Base-by-base conservation (phyloP, 2,329 filamentous ascomycete species). In the Phaeosphaeriaceae sp. region DNA sequence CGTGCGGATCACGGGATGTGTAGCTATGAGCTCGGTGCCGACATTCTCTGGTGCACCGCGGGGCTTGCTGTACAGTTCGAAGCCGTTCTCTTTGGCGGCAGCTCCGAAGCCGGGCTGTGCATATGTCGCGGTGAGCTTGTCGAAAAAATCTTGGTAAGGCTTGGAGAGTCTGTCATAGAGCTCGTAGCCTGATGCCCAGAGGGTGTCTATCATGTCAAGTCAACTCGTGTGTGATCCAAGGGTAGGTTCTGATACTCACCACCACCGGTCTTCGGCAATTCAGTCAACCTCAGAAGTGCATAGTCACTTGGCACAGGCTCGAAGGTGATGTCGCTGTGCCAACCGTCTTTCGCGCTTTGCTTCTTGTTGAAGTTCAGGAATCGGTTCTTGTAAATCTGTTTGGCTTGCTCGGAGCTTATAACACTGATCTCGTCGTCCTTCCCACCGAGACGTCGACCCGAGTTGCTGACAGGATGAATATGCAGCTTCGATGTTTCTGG, bases 1-100 rank as follows among this genome's bases (percentile, higher is more conserved):
- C 1, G 86, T 89, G 17, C 86, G 81, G 6, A 88, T 79, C 0
- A 88, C 81, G 0, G 86, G 86, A 63, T 89, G 86, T 0, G 81
- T 74, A 0, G 86, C 81, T 21, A 74, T 76, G 17, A 89, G 71
- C 1, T 82, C 77, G 1, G 69, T 69, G 8, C 86, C 86, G 2
- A 84, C 73, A 67, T 89, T 89, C 63, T 84, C 80, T 0, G 86
- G 85, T 0, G 82, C 77, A 5, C 85, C 85, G 21, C 86, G 79
- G 17, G 79, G 74, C 40, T 80, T 78, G 11, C 78, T 73, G 71
- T 86, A 84, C 1, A 85, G 61, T 53, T 79, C 71, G 68, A 83
- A 83, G 10, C 66, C 64, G 50, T 75, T 69, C 40, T 70, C 72
- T n/a, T 69, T 67, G 4, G 78, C 76, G 3, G 81, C 80, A 1